Percentiles rank a stretch among this genome's conserved stretches.
Conservation (phyloP, 2,329 filamentous ascomycete genomes). For the Hypoxylon sp. region DNA sequence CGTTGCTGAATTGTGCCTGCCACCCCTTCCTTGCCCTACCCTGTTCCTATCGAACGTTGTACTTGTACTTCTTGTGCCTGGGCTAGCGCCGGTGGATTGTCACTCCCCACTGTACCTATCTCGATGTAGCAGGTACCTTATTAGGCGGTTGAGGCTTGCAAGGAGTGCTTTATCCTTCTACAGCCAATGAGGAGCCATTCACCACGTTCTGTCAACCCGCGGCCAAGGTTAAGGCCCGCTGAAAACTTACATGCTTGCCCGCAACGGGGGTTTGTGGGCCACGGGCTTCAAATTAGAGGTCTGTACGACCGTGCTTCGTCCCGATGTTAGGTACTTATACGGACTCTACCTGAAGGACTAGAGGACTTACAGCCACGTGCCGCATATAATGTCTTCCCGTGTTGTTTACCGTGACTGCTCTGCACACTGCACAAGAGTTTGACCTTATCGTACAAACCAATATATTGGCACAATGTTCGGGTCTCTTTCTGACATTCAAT, state of each 20-base stretch:
- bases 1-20: slow-evolving; percentile 31
- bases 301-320: slow-evolving; percentile 16
- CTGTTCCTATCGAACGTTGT: slow-evolving; percentile 20
- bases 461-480: slow-evolving; percentile 17
- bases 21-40: slow-evolving; percentile 25
- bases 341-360: neutral
- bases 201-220: slow-evolving; percentile 33
- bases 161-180: slow-evolving; percentile 24
- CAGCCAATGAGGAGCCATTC: slow-evolving; percentile 23
- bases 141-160: slow-evolving; percentile 17
- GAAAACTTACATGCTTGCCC: slow-evolving; percentile 27
- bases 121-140: slow-evolving; percentile 27
- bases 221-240: slow-evolving; percentile 34
- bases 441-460: neutral
- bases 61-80: slow-evolving; percentile 38
- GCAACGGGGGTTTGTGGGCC: slow-evolving; percentile 22
- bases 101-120: slow-evolving; percentile 14
- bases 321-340: slow-evolving; percentile 8
- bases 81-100: slow-evolving; percentile 9
- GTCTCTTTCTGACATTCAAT: neutral
- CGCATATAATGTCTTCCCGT: neutral
- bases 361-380: slow-evolving; percentile 7
- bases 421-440: neutral
- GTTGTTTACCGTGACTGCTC: neutral
- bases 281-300: slow-evolving; percentile 33